Percentiles rank a stretch among this genome's conserved stretches.
phyloP scores from a whole-genome alignment of 495 filamentous ascomycete genomes.

The Talaromyces trachyspermus region DNA sequence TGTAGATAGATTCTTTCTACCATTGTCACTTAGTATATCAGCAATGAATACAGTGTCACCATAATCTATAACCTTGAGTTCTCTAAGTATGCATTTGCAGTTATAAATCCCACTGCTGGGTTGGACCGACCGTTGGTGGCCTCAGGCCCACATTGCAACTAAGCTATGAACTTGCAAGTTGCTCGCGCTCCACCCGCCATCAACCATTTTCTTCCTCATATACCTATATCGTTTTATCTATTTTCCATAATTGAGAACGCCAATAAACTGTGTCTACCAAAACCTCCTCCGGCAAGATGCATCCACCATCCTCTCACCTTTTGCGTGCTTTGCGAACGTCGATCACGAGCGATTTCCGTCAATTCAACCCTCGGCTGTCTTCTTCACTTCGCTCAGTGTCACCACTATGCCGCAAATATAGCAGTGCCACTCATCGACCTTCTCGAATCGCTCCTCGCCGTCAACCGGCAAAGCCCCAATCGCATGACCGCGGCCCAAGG shows the following conservation, averaged over 20 bases:
- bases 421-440: conserved; percentile 16
- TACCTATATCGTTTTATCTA: too few species aligned
- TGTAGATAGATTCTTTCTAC: conserved; percentile 8
- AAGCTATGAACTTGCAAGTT: too few species aligned
- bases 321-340: conserved; percentile 36
- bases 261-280: too few species aligned
- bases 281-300: too few species aligned
- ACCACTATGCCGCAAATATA: conserved; percentile 21
- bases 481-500: conserved; percentile 49
- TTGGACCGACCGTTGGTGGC: too few species aligned
- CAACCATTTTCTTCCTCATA: too few species aligned
- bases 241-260: too few species aligned
- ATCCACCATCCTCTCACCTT: conserved; percentile 37
- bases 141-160: too few species aligned
- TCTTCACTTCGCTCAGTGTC: neutral
- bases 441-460: conserved; percentile 33
- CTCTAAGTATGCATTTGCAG: too few species aligned
- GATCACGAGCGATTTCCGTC: conserved; percentile 10
- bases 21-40: conserved; percentile 2
- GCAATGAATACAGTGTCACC: conserved; percentile 10
- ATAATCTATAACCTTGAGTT: too few species aligned
- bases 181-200: too few species aligned
- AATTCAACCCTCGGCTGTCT: neutral
- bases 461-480: conserved; percentile 33
- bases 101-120: too few species aligned